Conservation (phyloP, 176 grass and related monocot species). For the Calamus simplicifolius region DNA sequence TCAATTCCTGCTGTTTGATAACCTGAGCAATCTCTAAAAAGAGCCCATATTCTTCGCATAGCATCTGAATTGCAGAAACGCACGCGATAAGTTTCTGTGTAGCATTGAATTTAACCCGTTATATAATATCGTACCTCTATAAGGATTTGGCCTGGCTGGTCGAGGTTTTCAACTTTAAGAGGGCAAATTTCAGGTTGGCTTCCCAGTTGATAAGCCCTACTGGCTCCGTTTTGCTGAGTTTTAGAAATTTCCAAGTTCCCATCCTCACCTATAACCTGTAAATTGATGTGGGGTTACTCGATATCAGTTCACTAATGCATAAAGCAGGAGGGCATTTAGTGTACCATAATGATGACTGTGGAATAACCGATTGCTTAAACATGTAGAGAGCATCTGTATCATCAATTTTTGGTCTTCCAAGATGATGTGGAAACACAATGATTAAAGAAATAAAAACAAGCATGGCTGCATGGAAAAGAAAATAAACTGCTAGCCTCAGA, state of each 20-base stretch:
- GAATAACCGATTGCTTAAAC: no score
- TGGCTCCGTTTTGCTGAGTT: constrained; percentile 6
- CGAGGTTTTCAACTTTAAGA: constrained; percentile 57
- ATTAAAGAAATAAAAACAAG: no score
- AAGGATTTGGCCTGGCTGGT: constrained; percentile 57
- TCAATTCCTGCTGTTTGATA: constrained; percentile 40
- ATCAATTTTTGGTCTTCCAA: no score
- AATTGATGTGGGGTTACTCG: neutral
- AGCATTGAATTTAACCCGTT: neutral
- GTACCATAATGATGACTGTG: no score
- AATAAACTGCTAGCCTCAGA: no score
- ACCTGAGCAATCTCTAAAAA: constrained; percentile 51
- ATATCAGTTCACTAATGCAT: no score
- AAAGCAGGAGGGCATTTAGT: no score
- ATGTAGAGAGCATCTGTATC: no score
- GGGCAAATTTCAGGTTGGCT: constrained; percentile 32
- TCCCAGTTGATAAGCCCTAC: constrained; percentile 3
- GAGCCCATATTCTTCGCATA: constrained; percentile 36
- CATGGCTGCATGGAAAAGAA: no score
- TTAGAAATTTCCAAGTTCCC: neutral
- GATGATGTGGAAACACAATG: no score
- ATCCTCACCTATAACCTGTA: constrained; percentile 2
- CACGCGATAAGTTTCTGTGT: neutral
- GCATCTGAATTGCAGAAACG: constrained; percentile 30
- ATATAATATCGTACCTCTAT: constrained; percentile 36